phyloP scores from a whole-genome alignment of 176 grass and related monocot genomes.

The Neostapfia colusana region DNA sequence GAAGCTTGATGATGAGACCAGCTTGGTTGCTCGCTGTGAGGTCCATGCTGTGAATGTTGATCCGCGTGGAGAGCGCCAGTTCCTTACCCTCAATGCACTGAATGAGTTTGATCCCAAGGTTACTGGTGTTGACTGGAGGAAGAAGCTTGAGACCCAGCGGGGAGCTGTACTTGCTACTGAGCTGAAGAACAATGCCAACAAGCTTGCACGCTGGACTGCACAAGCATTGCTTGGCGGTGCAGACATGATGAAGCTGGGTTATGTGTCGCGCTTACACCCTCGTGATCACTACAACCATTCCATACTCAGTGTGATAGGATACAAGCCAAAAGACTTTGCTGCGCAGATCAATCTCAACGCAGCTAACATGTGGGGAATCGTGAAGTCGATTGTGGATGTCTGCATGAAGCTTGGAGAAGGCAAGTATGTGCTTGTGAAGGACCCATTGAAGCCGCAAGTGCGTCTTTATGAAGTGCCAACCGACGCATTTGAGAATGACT shows the following conservation, averaged over 20 bases:
- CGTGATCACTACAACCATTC: constrained; percentile 80
- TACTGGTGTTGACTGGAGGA: constrained; percentile 82
- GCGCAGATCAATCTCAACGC: constrained; percentile 87
- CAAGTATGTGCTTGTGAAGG: constrained; percentile 91
- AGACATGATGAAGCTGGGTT: constrained; percentile 85
- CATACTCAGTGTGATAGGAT: constrained; percentile 73
- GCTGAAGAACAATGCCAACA: constrained; percentile 94
- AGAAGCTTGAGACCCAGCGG: constrained; percentile 86
- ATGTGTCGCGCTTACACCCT: constrained; percentile 67
- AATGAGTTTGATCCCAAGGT: constrained; percentile 89
- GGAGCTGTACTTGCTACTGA: constrained; percentile 82
- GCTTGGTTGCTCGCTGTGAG: constrained; percentile 75
- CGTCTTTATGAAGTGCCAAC: constrained; percentile 76
- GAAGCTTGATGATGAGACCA: constrained; percentile 71
- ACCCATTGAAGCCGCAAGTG: constrained; percentile 73
- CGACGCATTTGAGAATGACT: constrained; percentile 91
- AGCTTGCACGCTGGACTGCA: constrained; percentile 78
- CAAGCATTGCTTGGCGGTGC: constrained; percentile 74
- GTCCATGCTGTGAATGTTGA: constrained; percentile 62
- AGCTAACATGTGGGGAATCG: constrained; percentile 87
- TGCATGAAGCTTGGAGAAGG: constrained; percentile 86
- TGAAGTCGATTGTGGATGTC: constrained; percentile 82
- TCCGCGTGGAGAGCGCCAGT: constrained; percentile 53
- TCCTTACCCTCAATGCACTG: constrained; percentile 68
- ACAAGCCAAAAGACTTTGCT: constrained; percentile 81